phyloP scores from a whole-genome alignment of 345 rosid genomes.

The Rubroshorea leprosula region DNA sequence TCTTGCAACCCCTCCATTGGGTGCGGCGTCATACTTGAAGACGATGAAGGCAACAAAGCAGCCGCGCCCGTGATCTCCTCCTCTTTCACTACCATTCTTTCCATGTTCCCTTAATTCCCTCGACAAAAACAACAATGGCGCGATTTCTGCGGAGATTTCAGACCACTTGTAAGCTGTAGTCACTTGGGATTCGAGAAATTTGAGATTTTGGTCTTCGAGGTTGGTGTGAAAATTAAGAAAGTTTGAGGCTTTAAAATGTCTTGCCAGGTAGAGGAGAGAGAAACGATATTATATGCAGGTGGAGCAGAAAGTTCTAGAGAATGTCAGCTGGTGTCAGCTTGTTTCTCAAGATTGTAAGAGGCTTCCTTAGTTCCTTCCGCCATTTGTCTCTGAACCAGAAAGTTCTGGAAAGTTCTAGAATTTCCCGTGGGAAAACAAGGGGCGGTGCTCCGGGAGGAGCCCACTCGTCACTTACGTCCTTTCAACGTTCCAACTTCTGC shows the following conservation, averaged over 20 bases:
- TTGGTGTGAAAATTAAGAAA: neutral
- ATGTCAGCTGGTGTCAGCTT: neutral
- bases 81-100: conserved; percentile 27
- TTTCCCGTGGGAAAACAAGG: no score
- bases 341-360: neutral
- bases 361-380: no score
- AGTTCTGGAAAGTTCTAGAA: neutral
- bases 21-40: conserved; percentile 42
- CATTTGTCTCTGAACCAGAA: neutral
- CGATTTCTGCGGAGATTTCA: no score
- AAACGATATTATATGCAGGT: neutral
- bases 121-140: neutral
- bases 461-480: neutral
- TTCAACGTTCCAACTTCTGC: neutral
- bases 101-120: conserved; percentile 15
- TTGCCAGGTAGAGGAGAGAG: conserved; percentile 4
- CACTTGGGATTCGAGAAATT: neutral
- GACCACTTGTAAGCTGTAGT: neutral
- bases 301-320: conserved; percentile 20
- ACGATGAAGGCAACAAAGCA: conserved; percentile 33
- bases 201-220: neutral
- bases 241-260: neutral
- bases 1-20: conserved; percentile 74
- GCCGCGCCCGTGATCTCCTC: conserved; percentile 39
- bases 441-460: neutral